phyloP scores from a whole-genome alignment of 495 filamentous ascomycete species.

The Haplographium delicatum region DNA sequence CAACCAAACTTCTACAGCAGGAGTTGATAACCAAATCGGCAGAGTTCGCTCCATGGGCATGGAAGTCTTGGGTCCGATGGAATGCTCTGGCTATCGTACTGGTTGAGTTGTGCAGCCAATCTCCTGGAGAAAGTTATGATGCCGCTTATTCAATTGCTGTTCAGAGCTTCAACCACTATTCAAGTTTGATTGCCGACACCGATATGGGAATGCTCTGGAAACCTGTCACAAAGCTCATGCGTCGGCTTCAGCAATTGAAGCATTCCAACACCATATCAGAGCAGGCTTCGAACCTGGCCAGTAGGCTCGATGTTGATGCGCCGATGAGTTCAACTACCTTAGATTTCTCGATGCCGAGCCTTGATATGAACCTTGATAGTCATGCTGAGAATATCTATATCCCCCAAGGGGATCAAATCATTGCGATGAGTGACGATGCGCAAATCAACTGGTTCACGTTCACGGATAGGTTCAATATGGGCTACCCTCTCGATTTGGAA shows the following conservation, averaged over 20 bases:
- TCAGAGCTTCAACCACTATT: background rate
- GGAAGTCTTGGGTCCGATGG: constrained; percentile 2
- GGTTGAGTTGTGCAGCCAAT: constrained; percentile 1
- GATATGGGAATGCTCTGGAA: constrained; percentile 4
- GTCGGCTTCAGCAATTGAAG: constrained; percentile 14
- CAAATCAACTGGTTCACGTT: no score
- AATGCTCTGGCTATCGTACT: constrained; percentile 3
- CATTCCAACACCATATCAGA: background rate
- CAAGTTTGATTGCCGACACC: background rate
- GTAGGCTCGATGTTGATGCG: no score
- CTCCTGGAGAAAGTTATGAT: background rate
- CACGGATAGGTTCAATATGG: no score
- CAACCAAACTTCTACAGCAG: background rate
- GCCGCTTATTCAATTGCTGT: background rate
- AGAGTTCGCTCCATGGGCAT: background rate
- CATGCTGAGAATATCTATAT: no score
- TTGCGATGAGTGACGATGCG: no score
- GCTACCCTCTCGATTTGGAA: no score
- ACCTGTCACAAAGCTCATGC: constrained; percentile 30
- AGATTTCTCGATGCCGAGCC: no score
- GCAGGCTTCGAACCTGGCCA: background rate
- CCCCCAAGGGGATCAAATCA: no score
- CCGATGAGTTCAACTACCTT: no score
- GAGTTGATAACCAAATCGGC: background rate
- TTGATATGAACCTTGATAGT: no score